Base-by-base conservation (phyloP, 805 yeast species). In the Ascoidea asiatica region DNA sequence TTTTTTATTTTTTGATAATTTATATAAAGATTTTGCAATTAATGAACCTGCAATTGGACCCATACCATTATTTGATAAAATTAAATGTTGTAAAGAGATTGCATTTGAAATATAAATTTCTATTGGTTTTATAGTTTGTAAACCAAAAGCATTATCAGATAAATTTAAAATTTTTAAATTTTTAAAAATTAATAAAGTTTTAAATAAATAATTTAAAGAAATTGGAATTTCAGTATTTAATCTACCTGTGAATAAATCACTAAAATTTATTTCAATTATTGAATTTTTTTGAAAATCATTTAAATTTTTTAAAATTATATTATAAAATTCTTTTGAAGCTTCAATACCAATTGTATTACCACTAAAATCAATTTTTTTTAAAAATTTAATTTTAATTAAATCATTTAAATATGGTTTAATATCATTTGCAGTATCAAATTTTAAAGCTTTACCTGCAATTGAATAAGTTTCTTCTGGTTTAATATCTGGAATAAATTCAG, bases 1-100 rank as follows among this genome's bases (percentile, higher is more conserved):
- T 50, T 67, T 60, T 63, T 88, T 88, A 46, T 79, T 80, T 43
- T 60, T 61, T 19, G 92, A 77, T 51, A 90, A 72, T 53, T 73
- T 71, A 64, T 69, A 85, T 41, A 92, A 73, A 4, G 95, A 85
- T 54, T 78, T 77, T 48, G 97, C 99, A 49, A 92, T 84, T 60
- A 95, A 76, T 46, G 90, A 81, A 55, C 99, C 98, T 1, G 97
- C 95, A 60, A 83, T 83, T 21, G 99, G 99, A 35, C 99, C 99
- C 78, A 92, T 81, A 45, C 99, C 99, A 61, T 92, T 92, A 65
- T 92, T 92, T 41, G 96, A 81, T 50, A 92, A 69, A 52, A 86
- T 79, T 61, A 92, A 73, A 59, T 92, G 96, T 62, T 85, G 82
- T 45, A 92, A 65, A 21, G 94, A 78, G 17, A 76, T 72, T 35